Base-by-base conservation (phyloP, 176 grass and related monocot species). In the Echinochloa phyllopogon region DNA sequence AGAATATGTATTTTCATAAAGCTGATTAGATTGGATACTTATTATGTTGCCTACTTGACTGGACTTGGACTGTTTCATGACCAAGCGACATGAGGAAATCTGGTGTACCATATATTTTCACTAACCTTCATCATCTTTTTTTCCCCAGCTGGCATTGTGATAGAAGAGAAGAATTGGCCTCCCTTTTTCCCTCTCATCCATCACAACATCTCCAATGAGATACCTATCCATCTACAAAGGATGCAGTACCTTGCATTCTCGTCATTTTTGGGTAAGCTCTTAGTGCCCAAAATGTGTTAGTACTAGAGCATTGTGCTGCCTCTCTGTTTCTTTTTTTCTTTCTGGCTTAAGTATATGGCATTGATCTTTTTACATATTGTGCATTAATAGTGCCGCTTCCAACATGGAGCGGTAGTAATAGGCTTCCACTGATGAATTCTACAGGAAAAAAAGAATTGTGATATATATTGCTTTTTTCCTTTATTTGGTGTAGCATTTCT, bases 101-200 rank as follows among this genome's bases (percentile, higher is more conserved):
- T 61, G 36, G 25, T 12, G 48, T 20, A 43, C 12, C 62, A n/a
- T 77, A 47, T 68, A 57, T 45, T 61, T 87, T 13, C 5, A 45
- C 72, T 89, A 69, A 88, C 64, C 56, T 87, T 84, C 13, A 63
- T 72, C 25, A 56, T 78, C 11, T 59, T 66, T 78, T 64, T 33
- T 56, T 87, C 81, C 59, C 41, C 89, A 99, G 96, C 90, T 94
- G 96, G 96, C n/a, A 88, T 96, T 89, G 91, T 94, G 65, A 88
- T 96, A 65, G 93, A 99, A 77, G 93, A 94, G 69, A 99, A 96
- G 84, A 95, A 95, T 62, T 95, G 93, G 87, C 96, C 96, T 58
- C 91, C 93, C 36, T 87, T 90, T 90, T 94, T 95, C 24, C 96
- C 96, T 58, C 79, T 95, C 60, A 98, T 98, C 60, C 96, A 98